These are phyloP conservation scores for Conringia planisiliqua DNA, from an alignment of 345 rosid genomes.

Conservation along the genomic window DNA sequence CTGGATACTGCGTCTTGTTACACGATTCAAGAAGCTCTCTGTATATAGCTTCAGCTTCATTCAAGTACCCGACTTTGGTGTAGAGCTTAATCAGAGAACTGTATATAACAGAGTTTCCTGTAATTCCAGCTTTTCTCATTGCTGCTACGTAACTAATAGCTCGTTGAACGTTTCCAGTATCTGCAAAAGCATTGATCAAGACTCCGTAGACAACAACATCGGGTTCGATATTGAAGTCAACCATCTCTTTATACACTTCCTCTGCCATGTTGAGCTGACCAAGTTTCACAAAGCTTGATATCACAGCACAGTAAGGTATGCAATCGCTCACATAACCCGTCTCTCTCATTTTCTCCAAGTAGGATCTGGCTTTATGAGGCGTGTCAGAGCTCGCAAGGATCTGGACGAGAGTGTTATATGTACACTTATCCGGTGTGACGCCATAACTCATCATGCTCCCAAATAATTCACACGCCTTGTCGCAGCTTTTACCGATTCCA, in stretches of 20 bases:
- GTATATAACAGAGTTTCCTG: conserved; percentile 55
- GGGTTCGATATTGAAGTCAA: conserved; percentile 49
- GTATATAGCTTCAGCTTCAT: conserved; percentile 78
- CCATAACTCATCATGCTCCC: conserved; percentile 68
- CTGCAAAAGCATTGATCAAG: conserved; percentile 79
- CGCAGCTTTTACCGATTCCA: conserved; percentile 54
- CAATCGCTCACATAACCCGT: conserved; percentile 65
- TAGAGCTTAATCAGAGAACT: conserved; percentile 82
- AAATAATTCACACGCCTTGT: conserved; percentile 63
- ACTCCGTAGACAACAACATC: conserved; percentile 74
- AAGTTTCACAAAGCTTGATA: conserved; percentile 69
- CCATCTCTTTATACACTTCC: conserved; percentile 60
- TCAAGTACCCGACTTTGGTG: conserved; percentile 68
- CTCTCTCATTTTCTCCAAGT: conserved; percentile 66
- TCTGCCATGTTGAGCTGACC: conserved; percentile 71
- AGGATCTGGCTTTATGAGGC: conserved; percentile 51
- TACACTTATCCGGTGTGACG: conserved; percentile 65
- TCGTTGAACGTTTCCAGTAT: conserved; percentile 59
- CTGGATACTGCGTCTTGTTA: conserved; percentile 34
- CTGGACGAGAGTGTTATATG: conserved; percentile 65
- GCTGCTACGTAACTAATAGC: conserved; percentile 54
- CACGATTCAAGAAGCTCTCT: conserved; percentile 36
- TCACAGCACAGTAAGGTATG: conserved; percentile 68
- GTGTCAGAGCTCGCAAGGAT: conserved; percentile 59
- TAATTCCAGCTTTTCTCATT: conserved; percentile 59